A percentile compares a stretch with the other conserved stretches of the same genome.
These are phyloP conservation scores for Geotrichum reessii DNA, from an alignment of 1,139 yeast genomes.

Conservation along the genomic window DNA sequence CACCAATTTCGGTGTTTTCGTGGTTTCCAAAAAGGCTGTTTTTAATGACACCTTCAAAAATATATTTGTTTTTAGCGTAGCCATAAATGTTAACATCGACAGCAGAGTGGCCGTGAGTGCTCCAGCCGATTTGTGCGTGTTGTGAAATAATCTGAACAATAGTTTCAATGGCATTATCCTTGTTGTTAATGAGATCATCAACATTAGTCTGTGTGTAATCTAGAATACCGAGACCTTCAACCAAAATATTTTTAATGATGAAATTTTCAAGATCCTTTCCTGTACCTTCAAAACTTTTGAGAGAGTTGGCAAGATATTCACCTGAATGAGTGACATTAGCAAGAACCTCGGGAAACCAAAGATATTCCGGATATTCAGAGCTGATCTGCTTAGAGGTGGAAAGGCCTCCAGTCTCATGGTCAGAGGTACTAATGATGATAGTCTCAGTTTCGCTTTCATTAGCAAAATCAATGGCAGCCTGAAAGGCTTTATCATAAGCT, in stretches of 20 bases:
- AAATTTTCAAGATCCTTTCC: constrained; percentile 37
- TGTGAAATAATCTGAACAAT: constrained; percentile 57
- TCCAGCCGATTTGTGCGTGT: constrained; percentile 79
- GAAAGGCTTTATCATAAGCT: constrained; percentile 71
- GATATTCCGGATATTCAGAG: constrained; percentile 53
- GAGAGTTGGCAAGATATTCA: constrained; percentile 49
- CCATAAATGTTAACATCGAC: constrained; percentile 85
- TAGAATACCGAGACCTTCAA: constrained; percentile 53
- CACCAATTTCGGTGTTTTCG: constrained; percentile 79
- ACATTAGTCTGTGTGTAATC: constrained; percentile 52
- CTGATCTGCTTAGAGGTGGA: constrained; percentile 69
- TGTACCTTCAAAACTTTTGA: constrained; percentile 34
- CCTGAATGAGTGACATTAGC: constrained; percentile 65
- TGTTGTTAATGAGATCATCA: constrained; percentile 28
- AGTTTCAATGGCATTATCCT: constrained; percentile 38
- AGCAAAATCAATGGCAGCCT: constrained; percentile 62
- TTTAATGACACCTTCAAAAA: constrained; percentile 35
- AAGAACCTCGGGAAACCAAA: constrained; percentile 74
- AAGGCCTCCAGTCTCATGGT: constrained; percentile 90
- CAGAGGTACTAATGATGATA: constrained; percentile 69
- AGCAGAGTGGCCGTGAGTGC: constrained; percentile 85
- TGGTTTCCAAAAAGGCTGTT: constrained; percentile 40
- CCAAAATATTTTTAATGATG: constrained; percentile 47
- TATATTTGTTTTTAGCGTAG: constrained; percentile 49
- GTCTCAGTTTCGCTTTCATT: constrained; percentile 63